Conservation (phyloP, 2,329 filamentous ascomycete species). For the Penicillium vulpinum region DNA sequence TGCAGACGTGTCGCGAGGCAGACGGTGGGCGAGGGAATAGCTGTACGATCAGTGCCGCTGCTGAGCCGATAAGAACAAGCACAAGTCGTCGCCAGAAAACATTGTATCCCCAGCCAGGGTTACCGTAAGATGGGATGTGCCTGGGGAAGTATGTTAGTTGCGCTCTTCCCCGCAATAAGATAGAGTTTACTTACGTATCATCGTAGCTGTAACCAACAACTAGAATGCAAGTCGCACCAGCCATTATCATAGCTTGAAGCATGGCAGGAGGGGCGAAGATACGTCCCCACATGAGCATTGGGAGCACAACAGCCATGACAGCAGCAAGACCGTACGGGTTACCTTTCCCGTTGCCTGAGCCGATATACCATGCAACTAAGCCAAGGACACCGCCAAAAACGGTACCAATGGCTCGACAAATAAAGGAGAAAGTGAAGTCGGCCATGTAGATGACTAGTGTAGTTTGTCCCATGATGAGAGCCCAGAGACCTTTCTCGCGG, state of each 20-base stretch:
- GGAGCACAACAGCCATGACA: conserved; percentile 34
- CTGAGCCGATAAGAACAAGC: conserved; percentile 49
- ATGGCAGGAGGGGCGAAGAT: conserved; percentile 35
- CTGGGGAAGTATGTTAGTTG: conserved; percentile 15
- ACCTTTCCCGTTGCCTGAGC: conserved; percentile 49
- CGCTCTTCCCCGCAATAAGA: neutral
- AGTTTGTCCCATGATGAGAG: conserved; percentile 54
- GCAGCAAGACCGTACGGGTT: conserved; percentile 55
- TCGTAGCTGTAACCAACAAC: conserved; percentile 53
- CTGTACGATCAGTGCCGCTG: conserved; percentile 48
- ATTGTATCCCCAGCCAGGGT: conserved; percentile 49
- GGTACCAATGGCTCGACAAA: conserved; percentile 47
- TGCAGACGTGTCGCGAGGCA: conserved; percentile 47
- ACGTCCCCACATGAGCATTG: conserved; percentile 38
- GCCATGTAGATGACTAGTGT: conserved; percentile 52
- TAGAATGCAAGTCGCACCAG: conserved; percentile 47
- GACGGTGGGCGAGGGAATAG: conserved; percentile 52
- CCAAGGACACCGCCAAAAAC: conserved; percentile 51
- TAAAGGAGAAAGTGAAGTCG: conserved; percentile 52
- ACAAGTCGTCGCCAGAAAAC: conserved; percentile 52
- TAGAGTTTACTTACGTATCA: conserved; percentile 30
- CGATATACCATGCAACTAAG: conserved; percentile 54
- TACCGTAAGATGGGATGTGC: conserved; percentile 47
- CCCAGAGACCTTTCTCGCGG: conserved; percentile 55
- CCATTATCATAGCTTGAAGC: conserved; percentile 40